These are phyloP conservation scores for Cordyceps militaris DNA, from an alignment of 2,329 filamentous ascomycete species.

Conservation along the genomic window DNA sequence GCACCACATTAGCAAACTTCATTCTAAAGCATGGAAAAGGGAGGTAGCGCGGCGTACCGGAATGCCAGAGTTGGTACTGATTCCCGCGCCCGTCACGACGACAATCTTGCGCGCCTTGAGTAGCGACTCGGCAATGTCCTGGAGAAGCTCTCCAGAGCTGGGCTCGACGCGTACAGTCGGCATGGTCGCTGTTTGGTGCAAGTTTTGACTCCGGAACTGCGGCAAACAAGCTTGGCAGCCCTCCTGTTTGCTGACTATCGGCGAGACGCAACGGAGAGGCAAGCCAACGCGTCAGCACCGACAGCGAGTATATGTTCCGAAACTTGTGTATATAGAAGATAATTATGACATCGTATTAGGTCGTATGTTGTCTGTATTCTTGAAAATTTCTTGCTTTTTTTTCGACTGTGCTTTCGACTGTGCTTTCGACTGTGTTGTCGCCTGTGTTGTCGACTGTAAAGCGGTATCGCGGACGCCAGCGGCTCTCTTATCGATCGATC, in stretches of 20 bases:
- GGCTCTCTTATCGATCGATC: neutral
- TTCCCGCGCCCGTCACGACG: slow-evolving; percentile 65
- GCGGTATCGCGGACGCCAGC: neutral
- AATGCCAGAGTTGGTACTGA: slow-evolving; percentile 70
- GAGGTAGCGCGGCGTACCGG: slow-evolving; percentile 41
- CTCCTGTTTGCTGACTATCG: neutral
- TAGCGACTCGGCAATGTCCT: slow-evolving; percentile 57
- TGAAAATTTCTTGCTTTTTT: neutral
- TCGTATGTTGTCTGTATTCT: neutral
- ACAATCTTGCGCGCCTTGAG: slow-evolving; percentile 62
- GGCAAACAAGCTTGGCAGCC: neutral
- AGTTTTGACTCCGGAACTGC: neutral
- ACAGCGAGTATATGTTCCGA: neutral
- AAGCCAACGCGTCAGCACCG: neutral
- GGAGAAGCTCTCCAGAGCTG: slow-evolving; percentile 47
- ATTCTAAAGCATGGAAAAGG: neutral
- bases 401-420: too few relatives aligned
- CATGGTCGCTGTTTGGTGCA: slow-evolving; percentile 35
- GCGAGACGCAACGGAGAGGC: neutral
- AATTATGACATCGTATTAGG: neutral
- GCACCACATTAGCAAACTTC: slow-evolving; percentile 1
- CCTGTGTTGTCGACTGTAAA: too few relatives aligned
- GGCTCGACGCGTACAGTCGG: slow-evolving; percentile 51
- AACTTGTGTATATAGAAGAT: neutral
- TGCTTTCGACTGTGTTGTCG: too few relatives aligned